phyloP scores from a whole-genome alignment of 352 stramenopile species.

The Phytophthora pseudosyringae region DNA sequence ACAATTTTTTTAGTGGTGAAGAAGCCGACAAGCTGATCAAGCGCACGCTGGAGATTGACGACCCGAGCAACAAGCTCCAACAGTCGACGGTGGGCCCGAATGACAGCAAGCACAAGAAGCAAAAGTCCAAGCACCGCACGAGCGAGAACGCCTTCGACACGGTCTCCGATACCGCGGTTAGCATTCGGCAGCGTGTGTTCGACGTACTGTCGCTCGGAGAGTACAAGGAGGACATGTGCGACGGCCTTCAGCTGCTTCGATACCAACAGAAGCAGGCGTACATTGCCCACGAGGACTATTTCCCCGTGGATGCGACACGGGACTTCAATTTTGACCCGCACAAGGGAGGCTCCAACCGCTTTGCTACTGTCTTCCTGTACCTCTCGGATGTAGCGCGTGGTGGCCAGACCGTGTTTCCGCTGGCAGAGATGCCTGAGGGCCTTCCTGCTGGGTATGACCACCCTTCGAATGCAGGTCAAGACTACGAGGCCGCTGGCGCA shows the following conservation, averaged over 20 bases:
- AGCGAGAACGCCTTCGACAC: conserved; percentile 92
- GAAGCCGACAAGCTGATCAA: conserved; percentile 86
- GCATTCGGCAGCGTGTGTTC: conserved; percentile 89
- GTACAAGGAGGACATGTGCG: conserved; percentile 92
- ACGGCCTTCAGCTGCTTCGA: conserved; percentile 95
- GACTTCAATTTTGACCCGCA: conserved; percentile 83
- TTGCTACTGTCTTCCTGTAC: conserved; percentile 87
- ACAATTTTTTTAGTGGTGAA: conserved; percentile 87
- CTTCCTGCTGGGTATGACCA: conserved; percentile 65
- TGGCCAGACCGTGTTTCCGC: conserved; percentile 87
- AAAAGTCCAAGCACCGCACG: conserved; percentile 75
- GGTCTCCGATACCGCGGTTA: conserved; percentile 69
- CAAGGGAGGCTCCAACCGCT: conserved; percentile 80
- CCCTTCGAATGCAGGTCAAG: conserved; percentile 45
- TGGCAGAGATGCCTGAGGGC: conserved; percentile 72
- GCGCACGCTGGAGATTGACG: conserved; percentile 81
- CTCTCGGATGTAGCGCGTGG: conserved; percentile 80
- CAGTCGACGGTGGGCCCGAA: conserved; percentile 69
- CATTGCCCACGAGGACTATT: conserved; percentile 95
- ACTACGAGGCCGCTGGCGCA: conserved; percentile 48
- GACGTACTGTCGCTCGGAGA: conserved; percentile 90
- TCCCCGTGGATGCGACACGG: conserved; percentile 58
- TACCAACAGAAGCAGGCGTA: conserved; percentile 97
- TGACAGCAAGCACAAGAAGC: conserved; percentile 74
- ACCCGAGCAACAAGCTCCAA: conserved; percentile 84